Evolutionary conservation across 768 basidiomycete genomes (phyloP).

Genomic region (Lanmaoa pseudosensibilis): DNA sequence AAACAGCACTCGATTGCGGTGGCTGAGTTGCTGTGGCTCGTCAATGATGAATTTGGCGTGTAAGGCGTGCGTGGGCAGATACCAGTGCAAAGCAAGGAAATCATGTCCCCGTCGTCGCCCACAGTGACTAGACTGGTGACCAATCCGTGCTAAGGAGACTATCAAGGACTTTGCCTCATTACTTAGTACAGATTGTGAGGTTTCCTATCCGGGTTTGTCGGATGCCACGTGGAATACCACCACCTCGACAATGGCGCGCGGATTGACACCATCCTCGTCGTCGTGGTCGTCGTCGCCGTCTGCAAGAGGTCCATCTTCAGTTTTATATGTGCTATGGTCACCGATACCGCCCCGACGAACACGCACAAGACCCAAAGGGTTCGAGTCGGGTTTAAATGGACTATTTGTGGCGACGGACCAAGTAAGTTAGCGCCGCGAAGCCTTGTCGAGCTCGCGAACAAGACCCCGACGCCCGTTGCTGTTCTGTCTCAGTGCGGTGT

Average conservation of each 20-base stretch:
- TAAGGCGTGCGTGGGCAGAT: background rate
- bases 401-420: background rate
- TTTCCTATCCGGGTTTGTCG: background rate
- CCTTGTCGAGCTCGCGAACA: slow-evolving; percentile 4
- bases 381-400: slow-evolving; percentile 2
- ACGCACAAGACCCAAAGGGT: background rate
- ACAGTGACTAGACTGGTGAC: background rate
- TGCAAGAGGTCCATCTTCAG: background rate
- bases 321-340: background rate
- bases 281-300: background rate
- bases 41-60: slow-evolving; percentile 14
- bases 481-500: slow-evolving; percentile 15
- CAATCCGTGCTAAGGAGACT: too few relatives aligned
- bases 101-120: background rate
- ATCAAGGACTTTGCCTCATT: too few relatives aligned
- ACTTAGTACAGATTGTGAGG: too few relatives aligned
- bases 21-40: background rate
- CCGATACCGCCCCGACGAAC: background rate
- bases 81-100: slow-evolving; percentile 9
- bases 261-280: background rate
- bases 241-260: background rate
- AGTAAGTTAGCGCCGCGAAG: background rate
- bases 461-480: background rate
- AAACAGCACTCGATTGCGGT: background rate
- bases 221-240: background rate